Base-by-base conservation (phyloP, 768 basidiomycete species). In the Leucocoprinus birnbaumii region DNA sequence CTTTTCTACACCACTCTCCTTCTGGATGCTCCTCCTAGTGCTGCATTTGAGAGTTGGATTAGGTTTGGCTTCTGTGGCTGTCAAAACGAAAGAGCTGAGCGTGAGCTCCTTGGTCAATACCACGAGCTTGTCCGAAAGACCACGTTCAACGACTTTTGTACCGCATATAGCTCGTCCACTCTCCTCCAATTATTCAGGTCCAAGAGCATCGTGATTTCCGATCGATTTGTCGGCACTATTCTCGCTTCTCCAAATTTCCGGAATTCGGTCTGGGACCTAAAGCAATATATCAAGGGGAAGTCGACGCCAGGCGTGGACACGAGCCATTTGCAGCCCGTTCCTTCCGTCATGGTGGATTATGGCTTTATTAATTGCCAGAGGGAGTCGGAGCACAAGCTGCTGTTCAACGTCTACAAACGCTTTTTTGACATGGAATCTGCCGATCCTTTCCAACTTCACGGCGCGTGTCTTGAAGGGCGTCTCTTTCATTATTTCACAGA, bases 231-330 rank as follows among this genome's bases (percentile, higher is more conserved):
- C 40, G 57, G 62, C 5, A 67, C 67, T 40, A 59, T 70, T 35
- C 60, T 74, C 19, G 45, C 53, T 0, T 44, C 53, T 14, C 54
- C 57, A 4, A 63, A 63, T 1, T 6, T 11, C 1, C 7, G 26
- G 1, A 46, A 45, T 25, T 69, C 72, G 4, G 72, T 74, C 21
- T 76, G 73, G 73, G 16, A 61, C 31, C 63, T 76, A 43, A 76
- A 73, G 58, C 63, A 67, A 45, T 66, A 64, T 49, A 53, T 66
- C 31, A 40, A 51, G 24, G 3, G 10, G 38, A 18, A 27, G 35
- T 46, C 21, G 48, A 60, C 25, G 26, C 42, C 4, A 35, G n/a
- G 43, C 13, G 50, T 58, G 13, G 34, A 22, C 55, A 41, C 13
- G n/a, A n/a, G n/a, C n/a, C n/a, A n/a, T n/a, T n/a, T 41, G 18